Evolutionary conservation across 1,284 basidiomycete genomes (phyloP), one percentile per base, ranked within the genome.

Genomic region (Mycena citricolor): DNA sequence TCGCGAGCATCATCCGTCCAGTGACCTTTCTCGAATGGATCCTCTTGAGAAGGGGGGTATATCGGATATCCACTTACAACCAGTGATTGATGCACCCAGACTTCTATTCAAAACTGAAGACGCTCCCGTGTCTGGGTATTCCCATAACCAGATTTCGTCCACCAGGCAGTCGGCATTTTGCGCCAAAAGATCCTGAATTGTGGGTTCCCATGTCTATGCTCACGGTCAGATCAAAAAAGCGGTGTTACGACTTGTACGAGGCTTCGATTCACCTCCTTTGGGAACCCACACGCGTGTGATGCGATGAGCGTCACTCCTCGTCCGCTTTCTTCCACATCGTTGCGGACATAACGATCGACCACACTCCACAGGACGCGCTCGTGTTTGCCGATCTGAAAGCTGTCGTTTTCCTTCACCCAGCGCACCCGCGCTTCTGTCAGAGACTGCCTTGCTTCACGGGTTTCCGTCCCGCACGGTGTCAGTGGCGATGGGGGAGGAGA

Each of bases 141-240:
- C 91, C 66, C 88, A 79, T 1, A 77, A 64, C 88, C 88, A 93
- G 11, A 92, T 71, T 59, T 94, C 90, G 55, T 86, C 80, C 12
- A 94, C 61, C 33, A 60, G 47, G 33, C 41, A 44, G 19, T 55
- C 57, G 17, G 56, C 55, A 3, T 67, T 57, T 1, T 64, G 67
- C 16, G 67, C 61, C 0, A 83, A 61, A 19, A 90, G 58, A 28
- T 68, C 54, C 0, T 64, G 62, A 0, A 91, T 49, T 4, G 73
- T 74, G 0, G 83, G 77, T 57, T 88, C 83, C 79, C 83, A 90
- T 23, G 73, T 79, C 79, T 85, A 54, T n/a, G n/a, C n/a, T n/a
- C n/a, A n/a, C n/a, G n/a, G n/a, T n/a, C n/a, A n/a, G n/a, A n/a
- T n/a, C 1, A 39, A 33, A n/a, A n/a, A n/a, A n/a, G n/a, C n/a